Percentiles rank a stretch among this genome's conserved stretches.
These are phyloP conservation scores for Cercis canadensis DNA, from an alignment of 306 rosid species.

Conservation along the genomic window DNA sequence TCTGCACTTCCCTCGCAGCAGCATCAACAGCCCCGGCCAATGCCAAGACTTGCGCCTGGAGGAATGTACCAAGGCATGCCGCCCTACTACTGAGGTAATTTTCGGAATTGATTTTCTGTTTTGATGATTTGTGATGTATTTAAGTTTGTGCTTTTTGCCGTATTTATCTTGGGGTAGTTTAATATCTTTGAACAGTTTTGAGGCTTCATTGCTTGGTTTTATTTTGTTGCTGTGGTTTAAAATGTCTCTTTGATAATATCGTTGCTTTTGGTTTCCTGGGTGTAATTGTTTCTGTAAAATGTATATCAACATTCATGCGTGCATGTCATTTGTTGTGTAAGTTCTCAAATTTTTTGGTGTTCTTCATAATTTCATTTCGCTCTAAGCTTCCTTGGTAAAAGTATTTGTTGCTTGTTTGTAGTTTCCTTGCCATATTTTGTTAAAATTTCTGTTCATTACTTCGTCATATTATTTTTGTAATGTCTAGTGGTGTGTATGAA, in stretches of 20 bases:
- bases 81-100: slow-evolving; percentile 90
- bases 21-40: slow-evolving; percentile 63
- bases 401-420: too few species aligned
- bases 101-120: slow-evolving; percentile 16
- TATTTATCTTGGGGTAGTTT: not conserved
- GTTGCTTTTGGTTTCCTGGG: too few species aligned
- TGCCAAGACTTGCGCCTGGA: slow-evolving; percentile 74
- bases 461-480: not conserved
- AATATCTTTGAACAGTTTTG: too few species aligned
- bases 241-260: too few species aligned
- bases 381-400: too few species aligned
- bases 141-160: too few species aligned
- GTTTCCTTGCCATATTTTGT: not conserved
- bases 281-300: too few species aligned
- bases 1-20: slow-evolving; percentile 56
- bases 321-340: too few species aligned
- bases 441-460: not conserved
- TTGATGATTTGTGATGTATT: not conserved
- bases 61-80: slow-evolving; percentile 90
- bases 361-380: too few species aligned
- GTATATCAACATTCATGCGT: too few species aligned
- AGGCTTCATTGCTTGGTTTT: not conserved
- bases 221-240: not conserved
- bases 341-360: too few species aligned
- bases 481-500: too few species aligned